Base-by-base conservation (phyloP, 305 asterid species). In the Fraxinus angustifolia region DNA sequence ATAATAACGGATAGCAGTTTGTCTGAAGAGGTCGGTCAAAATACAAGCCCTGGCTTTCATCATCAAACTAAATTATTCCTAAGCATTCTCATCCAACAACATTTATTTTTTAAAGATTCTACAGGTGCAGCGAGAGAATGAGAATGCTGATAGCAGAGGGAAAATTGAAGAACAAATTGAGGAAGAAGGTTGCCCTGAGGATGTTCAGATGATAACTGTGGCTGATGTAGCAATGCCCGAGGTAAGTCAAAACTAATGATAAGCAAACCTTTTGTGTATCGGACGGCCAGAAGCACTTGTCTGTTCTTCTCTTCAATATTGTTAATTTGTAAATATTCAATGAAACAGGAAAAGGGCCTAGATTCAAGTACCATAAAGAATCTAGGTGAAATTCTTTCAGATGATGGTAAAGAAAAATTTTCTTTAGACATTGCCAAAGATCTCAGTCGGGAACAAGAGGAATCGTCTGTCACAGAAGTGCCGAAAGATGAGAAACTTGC, bases 181-280 rank as follows among this genome's bases (percentile, higher is more conserved):
- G 85, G 82, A 87, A 82, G 86, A 80, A 77, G 76, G 73, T 78
- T 60, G 62, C 79, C 71, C 58, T 36, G 68, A 78, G 68, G 89
- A 68, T 73, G 40, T 50, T 79, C 82, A 81, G 73, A 77, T 50
- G 36, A 50, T 72, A 62, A 67, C 81, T 28, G 33, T 77, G 8
- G 84, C 53, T 26, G 21, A 40, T 35, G 77, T 75, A 56, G 80
- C 35, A 26, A 65, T 26, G 16, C 72, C 8, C 11, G 34, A 65
- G 33, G 72, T 65, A 34, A 65, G 72, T 65, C 34, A 65, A 26
- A 65, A 23, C 31, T 65, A 30, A 65, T 26, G 17, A 10, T 26
- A 26, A 11, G 72, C 72, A 65, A 12, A 21, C 72, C 35, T 65
- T 10, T 62, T 62, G 34, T 10, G 34, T 26, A 23, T 26, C 6